Percentiles rank a stretch among this genome's conserved stretches.
Evolutionary conservation across 1,139 yeast species (phyloP).

Genomic region (Saccharomyces hybrid): DNA sequence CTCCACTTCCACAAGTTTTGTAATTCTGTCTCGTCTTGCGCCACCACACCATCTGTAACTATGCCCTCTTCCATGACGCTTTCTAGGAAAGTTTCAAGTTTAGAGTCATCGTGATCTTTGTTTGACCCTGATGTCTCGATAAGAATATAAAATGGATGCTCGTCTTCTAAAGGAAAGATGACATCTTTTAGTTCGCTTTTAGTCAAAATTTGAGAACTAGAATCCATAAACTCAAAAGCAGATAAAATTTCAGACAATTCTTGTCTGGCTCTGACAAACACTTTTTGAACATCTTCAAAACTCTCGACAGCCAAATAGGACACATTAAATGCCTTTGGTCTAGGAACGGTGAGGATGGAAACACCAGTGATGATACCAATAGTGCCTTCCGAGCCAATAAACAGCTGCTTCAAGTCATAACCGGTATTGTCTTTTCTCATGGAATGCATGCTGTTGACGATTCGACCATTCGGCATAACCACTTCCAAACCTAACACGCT

Average conservation of each 20-base stretch:
- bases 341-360: slow-evolving; percentile 84
- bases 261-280: slow-evolving; percentile 69
- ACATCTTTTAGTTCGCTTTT: too few relatives aligned
- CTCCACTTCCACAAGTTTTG: slow-evolving; percentile 89
- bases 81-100: slow-evolving; percentile 74
- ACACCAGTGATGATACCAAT: slow-evolving; percentile 87
- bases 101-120: slow-evolving; percentile 75
- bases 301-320: slow-evolving; percentile 80
- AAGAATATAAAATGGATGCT: slow-evolving; percentile 78
- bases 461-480: slow-evolving; percentile 82
- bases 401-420: slow-evolving; percentile 82
- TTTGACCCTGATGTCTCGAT: slow-evolving; percentile 94
- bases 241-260: slow-evolving; percentile 82
- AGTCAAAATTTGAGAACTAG: too few relatives aligned
- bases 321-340: slow-evolving; percentile 81
- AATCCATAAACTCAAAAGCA: slow-evolving; percentile 94
- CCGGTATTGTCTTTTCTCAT: slow-evolving; percentile 93
- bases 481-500: slow-evolving; percentile 86
- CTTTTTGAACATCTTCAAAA: slow-evolving; percentile 74
- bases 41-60: slow-evolving; percentile 87
- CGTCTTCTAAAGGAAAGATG: too few relatives aligned
- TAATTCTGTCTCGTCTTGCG: slow-evolving; percentile 88
- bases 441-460: slow-evolving; percentile 71
- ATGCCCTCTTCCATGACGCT: slow-evolving; percentile 75
- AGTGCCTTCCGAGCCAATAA: slow-evolving; percentile 92